A percentile compares a stretch with the other conserved stretches of the same genome.
Conservation (phyloP, 345 rosid species). For the Sisymbrium altissimum region DNA sequence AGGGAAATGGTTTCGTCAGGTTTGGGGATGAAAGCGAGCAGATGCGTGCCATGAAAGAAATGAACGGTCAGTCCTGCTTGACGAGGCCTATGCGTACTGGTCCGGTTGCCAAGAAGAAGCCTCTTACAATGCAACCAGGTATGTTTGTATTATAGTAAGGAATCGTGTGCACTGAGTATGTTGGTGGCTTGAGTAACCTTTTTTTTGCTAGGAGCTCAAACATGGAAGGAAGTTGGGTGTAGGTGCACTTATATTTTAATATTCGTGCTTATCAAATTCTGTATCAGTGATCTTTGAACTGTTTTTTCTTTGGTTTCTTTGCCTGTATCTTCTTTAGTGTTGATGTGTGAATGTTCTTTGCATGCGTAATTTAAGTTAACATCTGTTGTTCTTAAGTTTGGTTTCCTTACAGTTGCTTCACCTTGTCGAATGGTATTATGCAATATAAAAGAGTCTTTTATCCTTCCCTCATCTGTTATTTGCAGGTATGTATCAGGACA, state of each 20-base stretch:
- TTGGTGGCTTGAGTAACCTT: neutral
- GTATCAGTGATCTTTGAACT: neutral
- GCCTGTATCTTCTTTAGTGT: neutral
- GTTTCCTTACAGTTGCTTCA: conserved; percentile 31
- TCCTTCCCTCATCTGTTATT: conserved; percentile 11
- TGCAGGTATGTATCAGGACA: conserved; percentile 75
- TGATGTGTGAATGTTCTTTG: conserved; percentile 8
- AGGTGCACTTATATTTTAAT: too few relatives aligned
- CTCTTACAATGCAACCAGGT: conserved; percentile 67
- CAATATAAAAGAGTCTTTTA: neutral
- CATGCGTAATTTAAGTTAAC: neutral
- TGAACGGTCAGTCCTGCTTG: conserved; percentile 83
- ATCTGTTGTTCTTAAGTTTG: neutral
- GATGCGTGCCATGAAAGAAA: conserved; percentile 84
- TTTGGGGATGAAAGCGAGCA: conserved; percentile 85
- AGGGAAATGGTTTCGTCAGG: conserved; percentile 97
- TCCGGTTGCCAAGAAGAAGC: conserved; percentile 84
- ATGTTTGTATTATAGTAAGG: conserved; percentile 8
- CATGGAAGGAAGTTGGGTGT: too few relatives aligned
- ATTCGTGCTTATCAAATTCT: too few relatives aligned
- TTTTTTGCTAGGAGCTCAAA: too few relatives aligned
- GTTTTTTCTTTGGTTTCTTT: neutral
- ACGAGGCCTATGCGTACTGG: conserved; percentile 93
- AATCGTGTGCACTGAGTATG: neutral
- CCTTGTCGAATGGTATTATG: conserved; percentile 19